Base-by-base conservation (phyloP, 495 filamentous ascomycete species). In the Xylaria grammica region DNA sequence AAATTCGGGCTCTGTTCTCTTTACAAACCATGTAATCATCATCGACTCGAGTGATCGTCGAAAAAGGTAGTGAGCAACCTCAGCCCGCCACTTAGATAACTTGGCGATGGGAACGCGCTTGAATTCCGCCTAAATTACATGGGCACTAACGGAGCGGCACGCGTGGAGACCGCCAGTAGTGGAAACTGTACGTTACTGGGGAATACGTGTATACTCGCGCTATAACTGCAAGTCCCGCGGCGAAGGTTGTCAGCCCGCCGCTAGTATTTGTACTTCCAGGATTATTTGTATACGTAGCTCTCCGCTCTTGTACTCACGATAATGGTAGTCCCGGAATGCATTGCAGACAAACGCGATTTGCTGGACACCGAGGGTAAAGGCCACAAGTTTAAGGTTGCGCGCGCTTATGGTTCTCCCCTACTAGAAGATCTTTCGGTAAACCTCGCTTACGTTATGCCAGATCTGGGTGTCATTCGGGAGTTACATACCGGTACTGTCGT, bases 21-120 rank as follows among this genome's bases (percentile, higher is more conserved):
- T 58, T 22, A 58, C 40, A 58, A 45, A 20, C 36, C 27, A 48
- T 34, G 6, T 10, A 48, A 36, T 40, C 40, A 59, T 59, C 42
- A 44, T 32, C 22, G n/a, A 59, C 40, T 29, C n/a, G 36, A 11
- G 26, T 17, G 7, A 4, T 9, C 20, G 10, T 30, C 42, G 17
- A 48, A 59, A 34, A 3, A 32, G 42, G 56, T 42, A 59, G 29
- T 59, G 56, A 59, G 56, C 56, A n/a, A 34, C 56, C 34, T 59
- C 56, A 59, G 56, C 56, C 29, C 42, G 56, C 20, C 53, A 20
- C 15, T 13, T 17, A 11, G 26, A 56, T n/a, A 19, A 40, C 56
- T 59, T 59, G 56, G 56, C 56, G n/a, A 48, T 36, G 42, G 56
- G 34, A 22, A 29, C 4, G 29, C 27, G 42, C 3, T 8, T 48